phyloP scores from a whole-genome alignment of 2,329 filamentous ascomycete genomes.

The Fusarium secorum region DNA sequence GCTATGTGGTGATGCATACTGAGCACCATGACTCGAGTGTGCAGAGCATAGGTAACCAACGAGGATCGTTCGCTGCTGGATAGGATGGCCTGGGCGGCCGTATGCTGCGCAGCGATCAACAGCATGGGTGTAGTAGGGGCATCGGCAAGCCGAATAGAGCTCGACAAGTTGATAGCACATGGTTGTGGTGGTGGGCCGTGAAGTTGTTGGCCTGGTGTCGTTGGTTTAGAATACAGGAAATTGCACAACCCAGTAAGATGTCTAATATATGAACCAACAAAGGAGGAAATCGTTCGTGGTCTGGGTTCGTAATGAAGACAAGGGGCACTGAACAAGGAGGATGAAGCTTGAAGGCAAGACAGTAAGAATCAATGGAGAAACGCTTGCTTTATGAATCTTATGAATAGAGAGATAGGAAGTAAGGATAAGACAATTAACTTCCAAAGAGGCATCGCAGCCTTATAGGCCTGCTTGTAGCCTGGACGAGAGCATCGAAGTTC shows the following conservation, averaged over 20 bases:
- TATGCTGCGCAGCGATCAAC: constrained; percentile 83
- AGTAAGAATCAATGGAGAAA: constrained; percentile 8
- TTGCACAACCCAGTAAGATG: constrained; percentile 3
- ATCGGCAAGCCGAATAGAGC: constrained; percentile 85
- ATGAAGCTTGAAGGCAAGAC: constrained; percentile 12
- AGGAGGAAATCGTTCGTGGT: constrained; percentile 4
- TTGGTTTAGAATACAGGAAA: constrained; percentile 12
- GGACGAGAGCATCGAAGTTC: constrained; percentile 31
- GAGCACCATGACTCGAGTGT: constrained; percentile 47
- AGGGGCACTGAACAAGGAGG: constrained; percentile 6
- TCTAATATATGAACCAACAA: constrained; percentile 4
- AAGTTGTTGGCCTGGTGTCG: constrained; percentile 26
- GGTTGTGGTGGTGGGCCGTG: constrained; percentile 39
- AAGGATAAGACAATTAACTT: constrained; percentile 42
- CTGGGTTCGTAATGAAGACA: neutral
- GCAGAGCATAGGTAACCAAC: constrained; percentile 79
- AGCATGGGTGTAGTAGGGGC: constrained; percentile 86
- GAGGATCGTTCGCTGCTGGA: constrained; percentile 78
- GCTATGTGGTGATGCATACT: constrained; percentile 50
- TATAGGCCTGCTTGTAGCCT: constrained; percentile 55
- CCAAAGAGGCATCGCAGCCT: constrained; percentile 60
- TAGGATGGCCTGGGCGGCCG: constrained; percentile 73
- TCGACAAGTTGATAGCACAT: constrained; percentile 93
- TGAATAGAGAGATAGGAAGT: constrained; percentile 34
- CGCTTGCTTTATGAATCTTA: constrained; percentile 20